These are phyloP conservation scores for Alternaria triticina DNA, from an alignment of 2,329 filamentous ascomycete genomes.

Conservation along the genomic window DNA sequence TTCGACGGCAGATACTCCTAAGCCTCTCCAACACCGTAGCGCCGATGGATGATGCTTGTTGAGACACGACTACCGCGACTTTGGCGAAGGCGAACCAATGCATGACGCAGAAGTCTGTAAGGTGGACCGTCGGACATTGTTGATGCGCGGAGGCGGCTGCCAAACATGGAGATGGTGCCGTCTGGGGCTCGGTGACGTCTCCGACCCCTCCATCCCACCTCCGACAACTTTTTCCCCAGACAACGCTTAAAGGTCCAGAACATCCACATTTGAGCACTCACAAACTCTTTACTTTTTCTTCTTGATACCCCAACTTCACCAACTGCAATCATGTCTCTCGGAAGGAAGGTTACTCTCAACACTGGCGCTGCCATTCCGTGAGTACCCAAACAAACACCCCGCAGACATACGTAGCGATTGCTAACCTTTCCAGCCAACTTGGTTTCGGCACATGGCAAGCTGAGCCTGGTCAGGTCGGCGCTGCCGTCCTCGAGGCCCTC, in stretches of 20 bases:
- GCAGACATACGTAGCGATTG: constrained; percentile 58
- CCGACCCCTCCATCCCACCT: constrained; percentile 26
- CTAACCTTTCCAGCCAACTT: constrained; percentile 62
- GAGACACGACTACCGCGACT: neutral
- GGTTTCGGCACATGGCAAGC: constrained; percentile 44
- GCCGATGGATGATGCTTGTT: constrained; percentile 3
- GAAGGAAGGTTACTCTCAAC: constrained; percentile 59
- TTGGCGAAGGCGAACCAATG: neutral
- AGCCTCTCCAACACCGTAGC: neutral
- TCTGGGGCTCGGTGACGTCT: constrained; percentile 24
- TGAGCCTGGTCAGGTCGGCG: constrained; percentile 47
- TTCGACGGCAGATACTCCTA: neutral
- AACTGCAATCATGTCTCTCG: constrained; percentile 35
- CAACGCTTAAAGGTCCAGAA: constrained; percentile 3
- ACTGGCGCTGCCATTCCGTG: constrained; percentile 77
- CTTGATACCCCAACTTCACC: constrained; percentile 5
- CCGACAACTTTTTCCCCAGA: constrained; percentile 19
- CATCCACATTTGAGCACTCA: neutral
- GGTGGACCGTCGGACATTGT: constrained; percentile 10
- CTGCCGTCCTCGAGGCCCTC: constrained; percentile 48
- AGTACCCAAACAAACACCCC: constrained; percentile 64
- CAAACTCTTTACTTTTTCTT: neutral
- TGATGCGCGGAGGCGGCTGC: constrained; percentile 9
- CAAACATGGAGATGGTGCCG: constrained; percentile 20
- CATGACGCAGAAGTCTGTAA: constrained; percentile 7